Base-by-base conservation (phyloP, 2,329 filamentous ascomycete species). In the Aspergillus ibericus region DNA sequence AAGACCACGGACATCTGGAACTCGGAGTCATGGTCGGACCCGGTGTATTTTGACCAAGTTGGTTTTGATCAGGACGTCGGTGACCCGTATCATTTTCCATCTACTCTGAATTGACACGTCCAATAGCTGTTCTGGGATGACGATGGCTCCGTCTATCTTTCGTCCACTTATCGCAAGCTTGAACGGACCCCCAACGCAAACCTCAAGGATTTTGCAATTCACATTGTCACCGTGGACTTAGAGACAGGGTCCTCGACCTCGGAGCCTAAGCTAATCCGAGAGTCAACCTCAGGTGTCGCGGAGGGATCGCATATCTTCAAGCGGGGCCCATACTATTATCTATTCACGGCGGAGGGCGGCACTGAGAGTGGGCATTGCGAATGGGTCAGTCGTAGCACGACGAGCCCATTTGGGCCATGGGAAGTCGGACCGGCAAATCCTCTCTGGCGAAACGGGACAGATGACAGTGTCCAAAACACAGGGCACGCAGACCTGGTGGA, bases 301-400 rank as follows among this genome's bases (percentile, higher is more conserved):
- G 84, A 85, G 62, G 84, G 83, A 0, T 83, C 84, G 0, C 83
- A 85, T 50, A 77, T 86, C 25, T 82, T 82, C 65, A 77, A 75
- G 42, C 80, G 79, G 32, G 81, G 82, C 20, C 76, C 71, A 0
- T 84, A 76, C 60, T 85, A 83, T 63, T 85, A 85, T 59, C 71
- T 85, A 1, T 70, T 85, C 16, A 80, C 79, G 0, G 81, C 82
- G 0, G 83, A 85, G 69, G 82, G 82, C 36, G 83, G 83, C 3
- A 85, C 83, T 0, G 85, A 81, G 5, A 85, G 84, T 59, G 79
- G 82, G 0, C 87, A 89, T 64, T 82, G 84, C 2, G 83, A 82
- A 65, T 88, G 85, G 27, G 79, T 89, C 2, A 74, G 77, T 53
- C 77, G 82, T 75, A 86, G 59, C 77, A 83, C 53, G 77, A 80